Evolutionary conservation across 2,329 filamentous ascomycete genomes (phyloP), one percentile per base, ranked within the genome.

Genomic region (Scedosporium aurantiacum): DNA sequence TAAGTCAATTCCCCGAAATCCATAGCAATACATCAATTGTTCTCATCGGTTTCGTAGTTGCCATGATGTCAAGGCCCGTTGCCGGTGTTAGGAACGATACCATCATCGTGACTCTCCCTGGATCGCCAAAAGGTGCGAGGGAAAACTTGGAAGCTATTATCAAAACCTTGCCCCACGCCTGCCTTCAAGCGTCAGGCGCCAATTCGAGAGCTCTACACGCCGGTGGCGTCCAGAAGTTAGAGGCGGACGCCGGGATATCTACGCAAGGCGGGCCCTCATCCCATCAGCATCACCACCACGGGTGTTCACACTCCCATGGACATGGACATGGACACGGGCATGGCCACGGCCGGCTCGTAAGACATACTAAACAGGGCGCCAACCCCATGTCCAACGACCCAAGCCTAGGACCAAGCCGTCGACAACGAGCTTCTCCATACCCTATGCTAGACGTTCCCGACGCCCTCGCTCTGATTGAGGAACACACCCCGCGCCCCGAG

Each of bases 91-190:
- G 94, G 37, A 87, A 93, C 64, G 85, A 85, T 63, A 87, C 90
- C 0, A 74, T 99, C 60, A 88, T 99, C 25, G 76, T 97, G 64
- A 99, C 94, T 0, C 78, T 99, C 3, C 94, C 94, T 0, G 94
- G 94, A 1, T 97, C 93, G 0, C 94, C 94, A 0, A 97, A 97
- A 72, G 94, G 92, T 1, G 94, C 94, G 7, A 90, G 86, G 69
- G 94, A 99, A 76, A 99, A 97, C 69, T 81, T 99, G 0, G 86
- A 94, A 69, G 87, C 92, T 1, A 80, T 99, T 5, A 77, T 99
- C 64, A 95, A 91, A 70, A 85, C 93, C n/a, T 76, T 99, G 5
- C 92, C 93, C 0, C 94, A 99, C 74, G 94, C 94, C n/a, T 99
- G 94, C 67, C 76, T 89, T 6, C 93, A 97, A 76, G 89, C 90